Evolutionary conservation across 352 stramenopile genomes (phyloP).

Genomic region (Phytophthora pluvialis): DNA sequence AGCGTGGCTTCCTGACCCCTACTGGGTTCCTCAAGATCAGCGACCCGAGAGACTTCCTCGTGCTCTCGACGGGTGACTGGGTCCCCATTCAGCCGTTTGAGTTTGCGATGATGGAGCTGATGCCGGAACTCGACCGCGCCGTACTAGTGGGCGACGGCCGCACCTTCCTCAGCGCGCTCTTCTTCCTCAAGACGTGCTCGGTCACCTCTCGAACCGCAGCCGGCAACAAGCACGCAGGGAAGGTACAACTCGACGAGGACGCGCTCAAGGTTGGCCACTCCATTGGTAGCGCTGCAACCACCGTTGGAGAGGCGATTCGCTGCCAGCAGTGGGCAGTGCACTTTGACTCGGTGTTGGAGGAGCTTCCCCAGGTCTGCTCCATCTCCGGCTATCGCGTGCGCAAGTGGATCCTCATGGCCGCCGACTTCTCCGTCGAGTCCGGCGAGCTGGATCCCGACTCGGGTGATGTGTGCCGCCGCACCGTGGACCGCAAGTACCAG

Average conservation of each 20-base stretch:
- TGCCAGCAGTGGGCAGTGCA: conserved; percentile 80
- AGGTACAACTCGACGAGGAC: conserved; percentile 51
- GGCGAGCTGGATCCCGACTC: conserved; percentile 77
- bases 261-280: conserved; percentile 45
- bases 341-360: conserved; percentile 70
- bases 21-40: conserved; percentile 79
- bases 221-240: conserved; percentile 28
- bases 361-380: conserved; percentile 47
- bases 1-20: conserved; percentile 69
- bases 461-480: conserved; percentile 60
- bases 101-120: conserved; percentile 44
- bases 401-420: conserved; percentile 85
- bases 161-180: conserved; percentile 73
- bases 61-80: conserved; percentile 81
- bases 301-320: conserved; percentile 65
- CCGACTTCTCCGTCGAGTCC: conserved; percentile 68
- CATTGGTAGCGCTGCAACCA: conserved; percentile 51
- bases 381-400: conserved; percentile 71
- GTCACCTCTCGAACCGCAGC: conserved; percentile 14
- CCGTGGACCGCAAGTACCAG: conserved; percentile 77
- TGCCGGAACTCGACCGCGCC: conserved; percentile 67
- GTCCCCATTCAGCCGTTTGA: conserved; percentile 73
- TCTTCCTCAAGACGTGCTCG: conserved; percentile 74
- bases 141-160: conserved; percentile 76
- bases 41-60: conserved; percentile 70